phyloP scores from a whole-genome alignment of 805 yeast species.

The Candida khao-thaluensis region DNA sequence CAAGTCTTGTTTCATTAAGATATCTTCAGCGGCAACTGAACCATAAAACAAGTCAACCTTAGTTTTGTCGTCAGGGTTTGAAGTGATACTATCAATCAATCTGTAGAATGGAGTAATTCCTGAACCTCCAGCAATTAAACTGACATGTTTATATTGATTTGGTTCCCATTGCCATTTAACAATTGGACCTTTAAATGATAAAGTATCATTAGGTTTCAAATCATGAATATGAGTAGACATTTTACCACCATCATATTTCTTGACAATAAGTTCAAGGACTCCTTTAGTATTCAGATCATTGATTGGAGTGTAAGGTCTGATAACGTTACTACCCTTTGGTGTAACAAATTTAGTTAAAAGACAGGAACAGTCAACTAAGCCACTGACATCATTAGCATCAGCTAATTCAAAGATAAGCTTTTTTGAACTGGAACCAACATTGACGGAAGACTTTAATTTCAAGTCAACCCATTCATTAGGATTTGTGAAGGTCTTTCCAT shows the following conservation, averaged over 20 bases:
- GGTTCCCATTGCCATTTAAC: constrained; percentile 88
- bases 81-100: constrained; percentile 70
- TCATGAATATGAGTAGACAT: constrained; percentile 70
- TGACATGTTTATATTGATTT: constrained; percentile 76
- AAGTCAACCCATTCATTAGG: constrained; percentile 72
- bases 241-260: constrained; percentile 82
- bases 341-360: constrained; percentile 79
- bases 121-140: constrained; percentile 91
- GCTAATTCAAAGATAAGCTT: constrained; percentile 71
- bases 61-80: constrained; percentile 85
- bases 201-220: constrained; percentile 75
- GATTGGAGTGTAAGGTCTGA: constrained; percentile 89
- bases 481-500: constrained; percentile 53
- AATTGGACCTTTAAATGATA: constrained; percentile 92
- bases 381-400: constrained; percentile 63
- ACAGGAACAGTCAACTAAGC: constrained; percentile 76
- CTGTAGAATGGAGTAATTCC: constrained; percentile 97
- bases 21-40: constrained; percentile 71
- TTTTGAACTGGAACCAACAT: constrained; percentile 63
- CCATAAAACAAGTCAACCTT: constrained; percentile 83
- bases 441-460: constrained; percentile 48
- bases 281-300: constrained; percentile 72
- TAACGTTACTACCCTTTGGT: constrained; percentile 79
- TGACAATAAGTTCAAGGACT: constrained; percentile 73
- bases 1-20: constrained; percentile 73